Percentiles rank a stretch among this genome's conserved stretches.
Evolutionary conservation across 2,329 filamentous ascomycete genomes (phyloP).

Genomic region (Paraconiothyrium sp.): DNA sequence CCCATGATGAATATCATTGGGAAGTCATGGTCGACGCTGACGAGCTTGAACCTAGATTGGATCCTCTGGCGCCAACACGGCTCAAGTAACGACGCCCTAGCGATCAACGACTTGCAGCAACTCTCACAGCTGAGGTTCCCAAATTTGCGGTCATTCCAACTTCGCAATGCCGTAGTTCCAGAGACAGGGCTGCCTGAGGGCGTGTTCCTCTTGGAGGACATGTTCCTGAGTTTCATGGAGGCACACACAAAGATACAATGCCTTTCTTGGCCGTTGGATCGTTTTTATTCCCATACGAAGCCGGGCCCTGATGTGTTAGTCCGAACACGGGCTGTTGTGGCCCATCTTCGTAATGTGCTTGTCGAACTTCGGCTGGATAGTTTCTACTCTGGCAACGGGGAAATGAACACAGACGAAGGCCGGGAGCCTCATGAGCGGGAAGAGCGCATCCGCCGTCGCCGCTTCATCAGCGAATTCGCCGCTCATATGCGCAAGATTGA

Average conservation of each 20-base stretch:
- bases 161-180: constrained; percentile 55
- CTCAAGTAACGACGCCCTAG: constrained; percentile 20
- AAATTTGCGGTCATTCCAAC: constrained; percentile 55
- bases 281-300: constrained; percentile 51
- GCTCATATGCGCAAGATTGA: constrained; percentile 53
- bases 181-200: constrained; percentile 48
- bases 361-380: constrained; percentile 55
- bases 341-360: constrained; percentile 51
- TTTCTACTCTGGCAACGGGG: constrained; percentile 39
- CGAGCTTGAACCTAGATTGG: constrained; percentile 48
- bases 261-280: constrained; percentile 58
- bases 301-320: constrained; percentile 33
- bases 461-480: constrained; percentile 56
- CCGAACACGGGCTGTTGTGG: constrained; percentile 45
- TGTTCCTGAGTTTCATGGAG: constrained; percentile 55
- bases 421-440: constrained; percentile 26
- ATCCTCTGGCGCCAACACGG: constrained; percentile 42
- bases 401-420: constrained; percentile 42
- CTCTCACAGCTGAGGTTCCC: constrained; percentile 54
- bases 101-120: constrained; percentile 28
- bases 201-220: constrained; percentile 50
- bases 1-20: constrained; percentile 29
- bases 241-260: constrained; percentile 55
- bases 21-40: constrained; percentile 37
- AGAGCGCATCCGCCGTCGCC: constrained; percentile 40